Evolutionary conservation across 768 basidiomycete species (phyloP).

Genomic region (Hygrocybe coccinea): DNA sequence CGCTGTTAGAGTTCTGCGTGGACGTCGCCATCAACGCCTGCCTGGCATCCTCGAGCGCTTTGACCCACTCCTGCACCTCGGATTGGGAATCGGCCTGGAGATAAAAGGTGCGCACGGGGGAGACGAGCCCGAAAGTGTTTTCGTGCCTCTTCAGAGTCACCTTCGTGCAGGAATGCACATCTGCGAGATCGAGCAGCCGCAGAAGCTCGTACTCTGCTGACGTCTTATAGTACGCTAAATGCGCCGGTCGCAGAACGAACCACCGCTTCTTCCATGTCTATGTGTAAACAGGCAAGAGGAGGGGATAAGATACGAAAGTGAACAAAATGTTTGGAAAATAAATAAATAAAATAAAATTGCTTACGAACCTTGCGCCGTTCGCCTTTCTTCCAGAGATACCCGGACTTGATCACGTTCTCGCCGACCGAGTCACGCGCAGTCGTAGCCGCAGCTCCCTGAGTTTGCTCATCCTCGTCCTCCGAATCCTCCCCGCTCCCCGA

Average conservation of each 20-base stretch:
- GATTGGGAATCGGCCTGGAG: constrained; percentile 67
- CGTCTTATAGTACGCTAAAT: constrained; percentile 95
- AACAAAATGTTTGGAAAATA: constrained; percentile 6
- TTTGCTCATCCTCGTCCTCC: constrained; percentile 65
- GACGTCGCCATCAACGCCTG: constrained; percentile 59
- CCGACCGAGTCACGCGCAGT: constrained; percentile 48
- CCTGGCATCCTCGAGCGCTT: constrained; percentile 72
- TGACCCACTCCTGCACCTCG: constrained; percentile 83
- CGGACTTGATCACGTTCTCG: constrained; percentile 78
- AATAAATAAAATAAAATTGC: no score
- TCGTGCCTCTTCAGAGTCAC: constrained; percentile 85
- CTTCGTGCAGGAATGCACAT: constrained; percentile 85
- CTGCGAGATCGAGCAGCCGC: constrained; percentile 77
- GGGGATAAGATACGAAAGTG: no score
- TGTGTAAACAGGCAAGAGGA: constrained; percentile 7
- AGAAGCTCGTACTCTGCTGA: constrained; percentile 91
- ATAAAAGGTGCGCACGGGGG: constrained; percentile 85
- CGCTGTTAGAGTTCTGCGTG: constrained; percentile 51
- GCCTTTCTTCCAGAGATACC: constrained; percentile 97
- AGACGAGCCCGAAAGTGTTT: constrained; percentile 89
- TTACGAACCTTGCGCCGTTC: constrained; percentile 89
- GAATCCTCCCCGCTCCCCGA: constrained; percentile 71
- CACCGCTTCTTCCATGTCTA: constrained; percentile 99
- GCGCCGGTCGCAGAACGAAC: constrained; percentile 91
- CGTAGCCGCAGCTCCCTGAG: constrained; percentile 51